Percentiles rank a stretch among this genome's conserved stretches.
These are phyloP conservation scores for Blumeriella jaapii DNA, from an alignment of 2,329 filamentous ascomycete species.

Conservation along the genomic window DNA sequence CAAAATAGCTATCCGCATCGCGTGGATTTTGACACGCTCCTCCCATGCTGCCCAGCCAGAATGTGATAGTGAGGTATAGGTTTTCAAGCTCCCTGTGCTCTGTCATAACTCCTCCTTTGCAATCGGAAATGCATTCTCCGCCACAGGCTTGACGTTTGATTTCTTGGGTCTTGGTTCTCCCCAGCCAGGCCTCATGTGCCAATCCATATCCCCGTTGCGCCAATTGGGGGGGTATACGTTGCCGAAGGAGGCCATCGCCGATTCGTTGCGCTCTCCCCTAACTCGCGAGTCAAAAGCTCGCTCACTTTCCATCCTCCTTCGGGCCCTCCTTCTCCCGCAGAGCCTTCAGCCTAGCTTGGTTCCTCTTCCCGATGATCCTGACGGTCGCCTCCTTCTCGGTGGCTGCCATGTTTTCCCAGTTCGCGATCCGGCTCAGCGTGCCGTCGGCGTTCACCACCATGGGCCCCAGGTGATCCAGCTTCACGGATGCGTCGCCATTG, in stretches of 20 bases:
- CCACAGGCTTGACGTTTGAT: too few relatives aligned
- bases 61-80: too few relatives aligned
- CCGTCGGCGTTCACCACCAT: constrained; percentile 66
- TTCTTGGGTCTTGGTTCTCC: too few relatives aligned
- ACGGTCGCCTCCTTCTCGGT: constrained; percentile 57
- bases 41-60: too few relatives aligned
- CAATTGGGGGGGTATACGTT: too few relatives aligned
- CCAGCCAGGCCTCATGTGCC: too few relatives aligned
- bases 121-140: too few relatives aligned
- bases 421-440: constrained; percentile 56
- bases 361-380: constrained; percentile 55
- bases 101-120: too few relatives aligned
- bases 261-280: not conserved
- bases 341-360: constrained; percentile 47
- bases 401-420: constrained; percentile 62
- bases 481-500: constrained; percentile 31
- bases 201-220: too few relatives aligned
- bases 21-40: too few relatives aligned
- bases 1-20: too few relatives aligned
- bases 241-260: not conserved
- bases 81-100: too few relatives aligned
- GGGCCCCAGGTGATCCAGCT: constrained; percentile 58
- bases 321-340: constrained; percentile 34
- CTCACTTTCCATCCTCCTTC: constrained; percentile 2
- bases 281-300: not conserved